Evolutionary conservation across 2,329 filamentous ascomycete species (phyloP).

Genomic region (Pezicula rhizophila): DNA sequence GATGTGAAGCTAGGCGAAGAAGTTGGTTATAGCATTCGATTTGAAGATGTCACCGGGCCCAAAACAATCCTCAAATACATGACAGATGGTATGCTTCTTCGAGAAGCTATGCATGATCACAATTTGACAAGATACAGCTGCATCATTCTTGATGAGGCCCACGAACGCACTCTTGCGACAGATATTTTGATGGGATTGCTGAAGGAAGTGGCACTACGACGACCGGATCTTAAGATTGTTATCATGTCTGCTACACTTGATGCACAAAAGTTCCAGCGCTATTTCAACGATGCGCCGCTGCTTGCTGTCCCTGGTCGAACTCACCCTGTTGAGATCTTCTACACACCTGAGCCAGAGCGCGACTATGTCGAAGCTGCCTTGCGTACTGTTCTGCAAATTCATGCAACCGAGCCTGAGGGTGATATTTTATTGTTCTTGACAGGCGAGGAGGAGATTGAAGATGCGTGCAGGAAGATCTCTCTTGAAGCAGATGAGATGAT

Average conservation of each 20-base stretch:
- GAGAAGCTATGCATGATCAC: conserved; percentile 95
- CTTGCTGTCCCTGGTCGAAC: conserved; percentile 93
- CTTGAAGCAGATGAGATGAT: conserved; percentile 89
- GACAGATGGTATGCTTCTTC: conserved; percentile 97
- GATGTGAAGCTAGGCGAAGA: conserved; percentile 89
- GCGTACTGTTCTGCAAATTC: conserved; percentile 92
- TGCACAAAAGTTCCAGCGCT: conserved; percentile 94
- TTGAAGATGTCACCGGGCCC: conserved; percentile 86
- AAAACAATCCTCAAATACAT: conserved; percentile 98
- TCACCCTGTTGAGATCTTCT: conserved; percentile 96
- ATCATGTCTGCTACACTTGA: conserved; percentile 98
- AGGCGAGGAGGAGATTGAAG: conserved; percentile 97
- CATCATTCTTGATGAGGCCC: conserved; percentile 97
- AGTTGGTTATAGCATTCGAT: conserved; percentile 97
- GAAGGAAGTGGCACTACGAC: conserved; percentile 77
- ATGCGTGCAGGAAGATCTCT: conserved; percentile 84
- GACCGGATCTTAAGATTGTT: conserved; percentile 92
- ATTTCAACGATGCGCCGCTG: conserved; percentile 91
- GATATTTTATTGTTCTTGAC: conserved; percentile 94
- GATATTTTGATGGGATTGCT: conserved; percentile 96
- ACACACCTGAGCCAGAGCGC: conserved; percentile 90
- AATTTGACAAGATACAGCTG: conserved; percentile 89
- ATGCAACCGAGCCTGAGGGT: conserved; percentile 85
- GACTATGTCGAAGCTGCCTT: conserved; percentile 96
- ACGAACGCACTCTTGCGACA: conserved; percentile 94